These are phyloP conservation scores for Candida insectalens DNA, from an alignment of 805 yeast species.

Conservation along the genomic window DNA sequence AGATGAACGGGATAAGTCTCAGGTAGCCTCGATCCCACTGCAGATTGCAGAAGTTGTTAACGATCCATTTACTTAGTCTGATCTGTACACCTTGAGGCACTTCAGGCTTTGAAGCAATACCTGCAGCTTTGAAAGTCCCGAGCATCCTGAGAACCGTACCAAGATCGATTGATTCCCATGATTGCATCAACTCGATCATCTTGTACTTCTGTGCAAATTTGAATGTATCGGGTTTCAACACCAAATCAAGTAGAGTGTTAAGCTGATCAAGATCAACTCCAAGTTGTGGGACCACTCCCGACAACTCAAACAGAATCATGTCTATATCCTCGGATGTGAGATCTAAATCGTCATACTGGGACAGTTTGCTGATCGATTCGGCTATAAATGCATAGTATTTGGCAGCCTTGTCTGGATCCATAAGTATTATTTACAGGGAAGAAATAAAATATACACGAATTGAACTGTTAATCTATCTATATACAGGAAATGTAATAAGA, in stretches of 20 bases:
- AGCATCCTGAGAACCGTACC: slow-evolving; percentile 12
- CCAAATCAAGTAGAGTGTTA: slow-evolving; percentile 11
- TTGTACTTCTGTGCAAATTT: slow-evolving; percentile 8
- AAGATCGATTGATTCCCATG: slow-evolving; percentile 17
- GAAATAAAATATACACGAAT: no score
- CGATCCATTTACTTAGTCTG: slow-evolving; percentile 12
- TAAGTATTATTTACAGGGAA: no score
- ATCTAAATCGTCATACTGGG: neutral
- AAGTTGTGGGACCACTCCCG: slow-evolving; percentile 15
- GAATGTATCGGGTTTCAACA: slow-evolving; percentile 9
- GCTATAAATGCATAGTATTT: slow-evolving; percentile 7
- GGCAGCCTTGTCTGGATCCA: no score
- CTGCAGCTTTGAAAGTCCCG: slow-evolving; percentile 12
- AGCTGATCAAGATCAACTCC: slow-evolving; percentile 14
- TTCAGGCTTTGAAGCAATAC: slow-evolving; percentile 7
- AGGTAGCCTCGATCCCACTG: slow-evolving; percentile 11
- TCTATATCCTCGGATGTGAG: slow-evolving; percentile 2
- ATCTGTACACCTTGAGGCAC: slow-evolving; percentile 12
- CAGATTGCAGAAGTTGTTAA: slow-evolving; percentile 14
- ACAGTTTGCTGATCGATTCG: slow-evolving; percentile 1
- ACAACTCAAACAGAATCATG: slow-evolving; percentile 9
- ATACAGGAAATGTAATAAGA: slow-evolving; percentile 2
- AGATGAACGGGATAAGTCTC: slow-evolving; percentile 14
- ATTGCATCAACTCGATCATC: slow-evolving; percentile 9
- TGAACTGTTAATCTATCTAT: no score